phyloP scores from a whole-genome alignment of 2,329 filamentous ascomycete species.

The Clonostachys rhizophaga region DNA sequence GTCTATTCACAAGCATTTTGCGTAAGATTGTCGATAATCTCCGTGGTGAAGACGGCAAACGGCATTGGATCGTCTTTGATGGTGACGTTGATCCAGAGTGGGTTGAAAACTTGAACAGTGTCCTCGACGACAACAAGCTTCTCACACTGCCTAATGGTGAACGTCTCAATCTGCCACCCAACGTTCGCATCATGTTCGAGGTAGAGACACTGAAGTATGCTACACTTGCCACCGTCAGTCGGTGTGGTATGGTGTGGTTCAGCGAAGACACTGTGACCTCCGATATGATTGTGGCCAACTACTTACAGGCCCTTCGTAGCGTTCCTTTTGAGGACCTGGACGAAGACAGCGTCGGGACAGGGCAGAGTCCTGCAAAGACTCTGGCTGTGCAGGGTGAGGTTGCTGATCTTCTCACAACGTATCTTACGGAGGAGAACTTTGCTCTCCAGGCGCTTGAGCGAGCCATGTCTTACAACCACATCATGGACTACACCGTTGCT shows the following conservation, averaged over 20 bases:
- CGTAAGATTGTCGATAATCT: conserved; percentile 99
- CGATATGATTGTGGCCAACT: conserved; percentile 88
- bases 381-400: conserved; percentile 74
- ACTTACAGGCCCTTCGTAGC: conserved; percentile 76
- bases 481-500: conserved; percentile 96
- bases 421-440: conserved; percentile 76
- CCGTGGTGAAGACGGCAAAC: conserved; percentile 91
- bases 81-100: conserved; percentile 98
- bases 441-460: conserved; percentile 72
- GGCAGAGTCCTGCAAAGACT: conserved; percentile 72
- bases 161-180: conserved; percentile 86
- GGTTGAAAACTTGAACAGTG: conserved; percentile 99
- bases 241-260: conserved; percentile 99
- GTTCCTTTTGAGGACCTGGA: conserved; percentile 92
- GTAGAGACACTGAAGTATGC: conserved; percentile 97
- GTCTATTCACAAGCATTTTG: conserved; percentile 94
- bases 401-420: conserved; percentile 71
- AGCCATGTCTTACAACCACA: conserved; percentile 80
- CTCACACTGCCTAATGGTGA: conserved; percentile 96
- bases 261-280: conserved; percentile 95
- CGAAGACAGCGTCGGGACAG: conserved; percentile 77
- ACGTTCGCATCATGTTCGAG: conserved; percentile 99
- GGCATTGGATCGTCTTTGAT: conserved; percentile 99
- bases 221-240: conserved; percentile 96
- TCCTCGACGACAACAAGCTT: conserved; percentile 97